Evolutionary conservation across 805 yeast genomes (phyloP).

Genomic region (Wickerhamiella cacticola): DNA sequence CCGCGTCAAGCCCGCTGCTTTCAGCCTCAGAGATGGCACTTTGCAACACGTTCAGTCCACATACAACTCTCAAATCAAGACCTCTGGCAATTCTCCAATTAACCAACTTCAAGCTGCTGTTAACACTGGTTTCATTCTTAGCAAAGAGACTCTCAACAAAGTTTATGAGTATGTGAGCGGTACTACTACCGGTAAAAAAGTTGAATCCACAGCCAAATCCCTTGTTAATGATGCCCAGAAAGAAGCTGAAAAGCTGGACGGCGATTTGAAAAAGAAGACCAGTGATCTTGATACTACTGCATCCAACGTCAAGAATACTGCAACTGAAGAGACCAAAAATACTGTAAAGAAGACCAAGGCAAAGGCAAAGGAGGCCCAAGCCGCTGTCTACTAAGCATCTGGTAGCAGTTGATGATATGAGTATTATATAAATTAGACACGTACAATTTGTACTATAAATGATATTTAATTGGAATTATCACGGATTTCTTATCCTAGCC

Average conservation of each 20-base stretch:
- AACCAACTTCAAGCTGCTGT: conserved; percentile 3
- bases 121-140: conserved; percentile 8
- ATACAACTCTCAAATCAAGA: conserved; percentile 16
- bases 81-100: not conserved
- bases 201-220: not conserved
- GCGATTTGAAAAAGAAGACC: not conserved
- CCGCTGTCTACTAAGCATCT: conserved; percentile 8
- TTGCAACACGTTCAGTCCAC: conserved; percentile 12
- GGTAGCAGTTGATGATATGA: too few relatives aligned
- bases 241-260: not conserved
- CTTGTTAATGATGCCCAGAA: not conserved
- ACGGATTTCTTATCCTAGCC: too few relatives aligned
- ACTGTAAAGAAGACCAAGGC: conserved; percentile 3
- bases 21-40: conserved; percentile 8
- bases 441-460: not conserved
- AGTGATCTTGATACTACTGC: not conserved
- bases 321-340: not conserved
- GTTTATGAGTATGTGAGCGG: not conserved
- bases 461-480: too few relatives aligned
- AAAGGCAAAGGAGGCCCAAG: conserved; percentile 6
- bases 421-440: not conserved
- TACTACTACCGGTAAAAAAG: conserved; percentile 4
- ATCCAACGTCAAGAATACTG: not conserved
- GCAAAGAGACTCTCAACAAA: conserved; percentile 7
- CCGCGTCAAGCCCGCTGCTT: conserved; percentile 19